These are phyloP conservation scores for Penicillium verhagenii DNA, from an alignment of 495 filamentous ascomycete genomes.

Conservation along the genomic window DNA sequence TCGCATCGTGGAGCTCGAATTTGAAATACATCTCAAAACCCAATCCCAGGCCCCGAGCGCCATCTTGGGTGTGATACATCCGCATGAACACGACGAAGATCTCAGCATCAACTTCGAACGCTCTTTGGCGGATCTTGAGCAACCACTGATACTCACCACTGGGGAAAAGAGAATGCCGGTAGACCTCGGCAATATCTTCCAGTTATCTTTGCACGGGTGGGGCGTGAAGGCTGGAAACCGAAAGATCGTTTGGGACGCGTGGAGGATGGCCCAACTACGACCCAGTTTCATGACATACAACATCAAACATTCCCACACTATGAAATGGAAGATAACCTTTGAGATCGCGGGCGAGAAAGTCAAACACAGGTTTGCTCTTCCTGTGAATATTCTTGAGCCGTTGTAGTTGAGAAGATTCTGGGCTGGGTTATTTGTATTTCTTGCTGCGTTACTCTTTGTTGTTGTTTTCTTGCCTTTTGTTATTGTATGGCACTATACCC, in stretches of 20 bases:
- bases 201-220: neutral
- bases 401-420: neutral
- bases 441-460: neutral
- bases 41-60: neutral
- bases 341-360: neutral
- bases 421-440: neutral
- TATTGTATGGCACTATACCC: neutral
- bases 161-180: neutral
- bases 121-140: neutral
- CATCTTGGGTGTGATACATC: neutral
- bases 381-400: neutral
- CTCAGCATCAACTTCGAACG: neutral
- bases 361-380: neutral
- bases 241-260: neutral
- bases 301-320: neutral
- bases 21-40: neutral
- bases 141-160: neutral
- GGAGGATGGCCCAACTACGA: neutral
- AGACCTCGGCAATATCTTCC: conserved; percentile 3
- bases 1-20: neutral
- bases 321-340: neutral
- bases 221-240: neutral
- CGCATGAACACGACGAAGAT: neutral
- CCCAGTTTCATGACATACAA: neutral
- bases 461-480: neutral